These are phyloP conservation scores for Noccaea bulbosa DNA, from an alignment of 345 rosid genomes.

Conservation along the genomic window DNA sequence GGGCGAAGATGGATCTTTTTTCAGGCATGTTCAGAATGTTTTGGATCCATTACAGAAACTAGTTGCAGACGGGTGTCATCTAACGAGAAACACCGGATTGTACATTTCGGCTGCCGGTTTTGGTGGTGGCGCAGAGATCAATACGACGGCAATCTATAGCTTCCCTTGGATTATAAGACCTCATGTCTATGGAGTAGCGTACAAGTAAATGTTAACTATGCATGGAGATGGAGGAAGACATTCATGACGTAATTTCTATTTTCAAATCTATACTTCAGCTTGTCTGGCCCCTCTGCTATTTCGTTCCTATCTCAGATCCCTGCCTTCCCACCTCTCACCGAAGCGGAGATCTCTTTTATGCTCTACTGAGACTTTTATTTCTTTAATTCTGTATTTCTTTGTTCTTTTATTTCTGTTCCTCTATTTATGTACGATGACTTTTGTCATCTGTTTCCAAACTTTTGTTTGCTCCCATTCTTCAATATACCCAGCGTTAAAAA, in stretches of 20 bases:
- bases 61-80: slow-evolving; percentile 75
- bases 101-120: slow-evolving; percentile 65
- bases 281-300: too few species aligned
- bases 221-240: neutral
- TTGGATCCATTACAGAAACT: slow-evolving; percentile 70
- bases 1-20: slow-evolving; percentile 66
- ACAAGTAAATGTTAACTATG: slow-evolving; percentile 39
- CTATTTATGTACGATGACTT: too few species aligned
- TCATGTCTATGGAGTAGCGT: slow-evolving; percentile 71
- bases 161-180: slow-evolving; percentile 54
- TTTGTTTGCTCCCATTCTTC: too few species aligned
- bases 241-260: neutral
- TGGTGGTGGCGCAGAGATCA: slow-evolving; percentile 50
- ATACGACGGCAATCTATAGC: slow-evolving; percentile 45
- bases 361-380: too few species aligned
- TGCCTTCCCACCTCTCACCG: too few species aligned
- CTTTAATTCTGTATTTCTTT: too few species aligned
- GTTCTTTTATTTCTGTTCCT: too few species aligned
- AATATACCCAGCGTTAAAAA: too few species aligned
- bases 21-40: slow-evolving; percentile 53
- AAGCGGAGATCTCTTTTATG: too few species aligned
- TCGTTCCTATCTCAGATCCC: too few species aligned
- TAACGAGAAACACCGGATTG: slow-evolving; percentile 66
- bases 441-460: too few species aligned
- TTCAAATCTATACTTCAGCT: too few species aligned